Percentiles rank a stretch among this genome's conserved stretches.
Evolutionary conservation across 2,329 filamentous ascomycete species (phyloP).

Genomic region (Incumbomyces lentus): DNA sequence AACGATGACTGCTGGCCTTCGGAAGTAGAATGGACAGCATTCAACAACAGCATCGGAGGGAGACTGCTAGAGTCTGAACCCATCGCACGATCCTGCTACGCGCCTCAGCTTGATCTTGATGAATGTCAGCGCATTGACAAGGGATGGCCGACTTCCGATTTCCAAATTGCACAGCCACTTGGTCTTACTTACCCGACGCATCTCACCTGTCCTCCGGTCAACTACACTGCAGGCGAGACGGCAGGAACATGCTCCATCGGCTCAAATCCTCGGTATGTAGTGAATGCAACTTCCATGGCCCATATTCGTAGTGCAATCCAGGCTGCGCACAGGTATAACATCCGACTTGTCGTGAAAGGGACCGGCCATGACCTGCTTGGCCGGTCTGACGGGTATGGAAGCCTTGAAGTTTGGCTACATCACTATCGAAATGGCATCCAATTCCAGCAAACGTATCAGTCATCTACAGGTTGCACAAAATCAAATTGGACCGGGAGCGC

Average conservation of each 20-base stretch:
- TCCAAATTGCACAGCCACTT: no score
- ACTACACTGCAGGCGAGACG: slow-evolving; percentile 17
- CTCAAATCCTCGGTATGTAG: slow-evolving; percentile 20
- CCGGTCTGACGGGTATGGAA: slow-evolving; percentile 24
- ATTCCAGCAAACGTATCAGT: slow-evolving; percentile 13
- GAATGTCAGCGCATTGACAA: no score
- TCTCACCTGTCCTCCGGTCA: slow-evolving; percentile 22
- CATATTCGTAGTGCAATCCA: slow-evolving; percentile 7
- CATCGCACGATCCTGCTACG: slow-evolving; percentile 17
- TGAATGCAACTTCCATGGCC: slow-evolving; percentile 14
- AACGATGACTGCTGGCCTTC: slow-evolving; percentile 28
- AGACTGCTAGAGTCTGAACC: slow-evolving; percentile 25
- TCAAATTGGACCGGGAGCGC: no score
- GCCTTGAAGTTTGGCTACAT: slow-evolving; percentile 25
- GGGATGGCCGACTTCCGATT: no score
- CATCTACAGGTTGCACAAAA: no score
- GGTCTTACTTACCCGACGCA: slow-evolving; percentile 16
- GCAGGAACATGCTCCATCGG: slow-evolving; percentile 23
- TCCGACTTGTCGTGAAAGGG: slow-evolving; percentile 23
- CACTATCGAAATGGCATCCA: slow-evolving; percentile 23
- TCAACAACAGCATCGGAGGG: slow-evolving; percentile 27
- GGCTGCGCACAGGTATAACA: slow-evolving; percentile 8
- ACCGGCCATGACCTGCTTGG: slow-evolving; percentile 16
- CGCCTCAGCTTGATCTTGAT: no score
- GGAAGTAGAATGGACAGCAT: slow-evolving; percentile 20